Base-by-base conservation (phyloP, 345 rosid genomes). In the Zanthoxylum bungeanum region DNA sequence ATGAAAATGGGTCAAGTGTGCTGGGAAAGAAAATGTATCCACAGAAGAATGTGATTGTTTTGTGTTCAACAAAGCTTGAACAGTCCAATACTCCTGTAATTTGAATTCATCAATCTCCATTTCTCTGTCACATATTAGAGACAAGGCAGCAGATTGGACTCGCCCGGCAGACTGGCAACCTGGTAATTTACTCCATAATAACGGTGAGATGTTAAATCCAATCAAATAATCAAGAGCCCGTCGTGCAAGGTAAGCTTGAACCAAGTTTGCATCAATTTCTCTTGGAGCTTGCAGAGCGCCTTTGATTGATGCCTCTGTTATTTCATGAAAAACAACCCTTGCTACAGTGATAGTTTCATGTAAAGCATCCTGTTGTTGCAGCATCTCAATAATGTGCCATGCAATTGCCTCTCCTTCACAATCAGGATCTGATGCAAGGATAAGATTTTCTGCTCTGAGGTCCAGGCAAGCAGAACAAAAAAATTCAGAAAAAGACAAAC, bases 341-440 rank as follows among this genome's bases (percentile, higher is more conserved):
- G 96, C 90, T 65, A 92, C 87, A 60, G 81, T 85, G 72, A 89
- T 78, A 71, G 83, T 86, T 77, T 86, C 87, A 65, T 56, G 85
- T 77, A 95, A 86, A 72, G 96, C 98, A 85, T 90, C 97, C 77
- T 92, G 98, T 69, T 92, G 98, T 63, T 80, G 92, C 79, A 95
- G 76, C 99, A 95, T 95, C 94, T 95, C 99, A 71, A 87, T 68
- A 80, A 95, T 91, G 87, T 92, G 99, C 99, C 99, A 95, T 69
- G 99, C 91, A 81, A 92, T 95, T 79, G 99, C 99, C 87, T 95
- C 99, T 74, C 99, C 98, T 87, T 95, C 99, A 70, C 99, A 94
- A 83, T 95, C 99, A 70, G 99, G 99, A 84, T 92, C 99, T 74
- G 99, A 91, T 60, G 99, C 99, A 80, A 95, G 97, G 77, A 95